Evolutionary conservation across 768 basidiomycete species (phyloP).

Genomic region (Terana coerulea): DNA sequence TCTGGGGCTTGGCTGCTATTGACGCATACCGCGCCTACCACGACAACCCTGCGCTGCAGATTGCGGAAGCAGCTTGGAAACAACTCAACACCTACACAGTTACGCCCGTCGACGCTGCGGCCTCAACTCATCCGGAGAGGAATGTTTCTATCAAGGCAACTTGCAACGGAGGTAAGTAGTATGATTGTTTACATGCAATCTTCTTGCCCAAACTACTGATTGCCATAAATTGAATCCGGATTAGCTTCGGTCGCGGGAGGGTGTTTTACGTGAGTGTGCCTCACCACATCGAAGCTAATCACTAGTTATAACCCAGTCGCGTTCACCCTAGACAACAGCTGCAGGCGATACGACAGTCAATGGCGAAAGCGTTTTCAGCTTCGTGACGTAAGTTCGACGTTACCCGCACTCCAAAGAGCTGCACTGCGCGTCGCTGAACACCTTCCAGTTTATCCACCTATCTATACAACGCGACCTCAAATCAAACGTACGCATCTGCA

Average conservation of each 20-base stretch:
- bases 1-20: not conserved
- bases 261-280: constrained; percentile 2
- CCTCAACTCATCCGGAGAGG: not conserved
- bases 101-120: not conserved
- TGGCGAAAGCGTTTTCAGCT: not conserved
- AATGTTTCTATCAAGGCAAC: not conserved
- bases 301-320: not conserved
- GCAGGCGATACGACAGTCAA: not conserved
- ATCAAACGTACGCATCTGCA: not conserved
- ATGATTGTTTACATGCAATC: not conserved
- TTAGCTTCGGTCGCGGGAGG: constrained; percentile 1
- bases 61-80: not conserved
- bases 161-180: constrained; percentile 3
- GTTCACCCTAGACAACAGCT: not conserved
- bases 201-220: not conserved
- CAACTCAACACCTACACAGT: not conserved
- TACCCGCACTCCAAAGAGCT: not conserved
- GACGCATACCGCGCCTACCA: not conserved
- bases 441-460: not conserved
- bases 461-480: constrained; percentile 1
- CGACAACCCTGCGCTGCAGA: not conserved
- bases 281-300: not conserved
- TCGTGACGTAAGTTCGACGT: not conserved
- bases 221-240: not conserved
- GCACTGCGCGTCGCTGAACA: not conserved